These are phyloP conservation scores for Rauvolfia tetraphylla DNA, from an alignment of 257 asterid species.

Conservation along the genomic window DNA sequence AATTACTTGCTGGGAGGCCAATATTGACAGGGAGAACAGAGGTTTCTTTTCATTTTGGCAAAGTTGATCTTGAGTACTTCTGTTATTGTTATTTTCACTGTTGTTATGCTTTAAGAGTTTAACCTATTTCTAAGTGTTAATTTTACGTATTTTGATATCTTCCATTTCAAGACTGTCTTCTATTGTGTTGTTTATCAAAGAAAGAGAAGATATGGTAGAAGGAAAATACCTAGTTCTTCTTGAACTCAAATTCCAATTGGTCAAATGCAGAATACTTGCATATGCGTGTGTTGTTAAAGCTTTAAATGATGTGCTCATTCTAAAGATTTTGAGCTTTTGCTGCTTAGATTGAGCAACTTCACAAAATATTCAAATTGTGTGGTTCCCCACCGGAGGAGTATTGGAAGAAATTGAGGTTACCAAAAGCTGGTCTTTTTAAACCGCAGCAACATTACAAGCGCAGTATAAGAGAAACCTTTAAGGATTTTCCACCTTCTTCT, in stretches of 20 bases:
- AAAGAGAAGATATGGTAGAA: background rate
- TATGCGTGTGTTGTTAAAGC: background rate
- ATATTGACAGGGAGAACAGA: constrained; percentile 92
- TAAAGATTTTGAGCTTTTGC: constrained; percentile 5
- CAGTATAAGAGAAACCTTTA: constrained; percentile 58
- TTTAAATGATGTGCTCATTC: background rate
- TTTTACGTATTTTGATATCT: background rate
- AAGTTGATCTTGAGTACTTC: background rate
- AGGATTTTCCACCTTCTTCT: constrained; percentile 72
- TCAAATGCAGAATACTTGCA: background rate
- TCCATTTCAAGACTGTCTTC: background rate
- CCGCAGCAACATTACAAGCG: constrained; percentile 76
- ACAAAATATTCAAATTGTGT: constrained; percentile 81
- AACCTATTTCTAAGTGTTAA: background rate
- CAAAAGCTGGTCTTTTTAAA: constrained; percentile 73
- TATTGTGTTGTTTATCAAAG: background rate
- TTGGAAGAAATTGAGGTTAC: constrained; percentile 77
- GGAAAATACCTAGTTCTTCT: background rate
- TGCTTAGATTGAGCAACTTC: constrained; percentile 84
- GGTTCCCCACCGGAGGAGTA: constrained; percentile 89
- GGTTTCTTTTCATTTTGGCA: constrained; percentile 30
- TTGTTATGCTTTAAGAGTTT: background rate
- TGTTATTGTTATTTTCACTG: background rate
- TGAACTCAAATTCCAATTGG: background rate
- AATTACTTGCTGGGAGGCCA: constrained; percentile 79